These are phyloP conservation scores for Isabelozyma pseudorhagii DNA, from an alignment of 805 yeast genomes.

Conservation along the genomic window DNA sequence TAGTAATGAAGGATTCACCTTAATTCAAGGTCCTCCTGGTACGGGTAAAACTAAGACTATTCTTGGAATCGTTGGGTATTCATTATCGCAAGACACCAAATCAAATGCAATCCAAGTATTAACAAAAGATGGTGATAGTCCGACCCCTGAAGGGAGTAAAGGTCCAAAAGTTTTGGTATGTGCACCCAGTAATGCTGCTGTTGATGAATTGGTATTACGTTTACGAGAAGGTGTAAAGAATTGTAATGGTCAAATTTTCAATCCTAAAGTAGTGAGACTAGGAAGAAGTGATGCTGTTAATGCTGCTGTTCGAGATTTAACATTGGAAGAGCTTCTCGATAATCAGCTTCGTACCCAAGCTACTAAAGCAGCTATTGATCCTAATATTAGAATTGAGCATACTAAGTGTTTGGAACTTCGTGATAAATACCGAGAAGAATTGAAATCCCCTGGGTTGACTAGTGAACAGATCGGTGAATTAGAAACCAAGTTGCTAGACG, in stretches of 20 bases:
- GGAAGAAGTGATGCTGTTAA: constrained; percentile 90
- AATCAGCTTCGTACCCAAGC: constrained; percentile 44
- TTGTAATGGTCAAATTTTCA: constrained; percentile 49
- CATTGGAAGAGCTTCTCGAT: constrained; percentile 85
- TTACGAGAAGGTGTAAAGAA: constrained; percentile 67
- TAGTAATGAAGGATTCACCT: constrained; percentile 68
- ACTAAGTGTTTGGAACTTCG: constrained; percentile 55
- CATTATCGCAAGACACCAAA: constrained; percentile 39
- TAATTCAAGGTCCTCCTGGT: constrained; percentile 99
- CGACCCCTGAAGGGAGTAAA: constrained; percentile 26
- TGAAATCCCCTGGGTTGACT: constrained; percentile 18
- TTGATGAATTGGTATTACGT: constrained; percentile 88
- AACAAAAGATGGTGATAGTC: constrained; percentile 21
- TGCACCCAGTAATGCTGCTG: constrained; percentile 99
- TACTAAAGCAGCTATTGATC: constrained; percentile 41
- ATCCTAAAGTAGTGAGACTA: constrained; percentile 75
- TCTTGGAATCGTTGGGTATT: constrained; percentile 83
- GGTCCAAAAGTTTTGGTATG: constrained; percentile 71
- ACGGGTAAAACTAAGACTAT: constrained; percentile 98
- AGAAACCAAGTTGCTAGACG: constrained; percentile 50
- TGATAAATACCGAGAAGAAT: constrained; percentile 46
- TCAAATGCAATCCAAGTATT: constrained; percentile 12
- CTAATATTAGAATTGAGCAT: constrained; percentile 48
- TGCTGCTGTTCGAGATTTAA: constrained; percentile 73
- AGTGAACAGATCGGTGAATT: constrained; percentile 46